Evolutionary conservation across 495 filamentous ascomycete species (phyloP).

Genomic region (Penicillium ochrochloron): DNA sequence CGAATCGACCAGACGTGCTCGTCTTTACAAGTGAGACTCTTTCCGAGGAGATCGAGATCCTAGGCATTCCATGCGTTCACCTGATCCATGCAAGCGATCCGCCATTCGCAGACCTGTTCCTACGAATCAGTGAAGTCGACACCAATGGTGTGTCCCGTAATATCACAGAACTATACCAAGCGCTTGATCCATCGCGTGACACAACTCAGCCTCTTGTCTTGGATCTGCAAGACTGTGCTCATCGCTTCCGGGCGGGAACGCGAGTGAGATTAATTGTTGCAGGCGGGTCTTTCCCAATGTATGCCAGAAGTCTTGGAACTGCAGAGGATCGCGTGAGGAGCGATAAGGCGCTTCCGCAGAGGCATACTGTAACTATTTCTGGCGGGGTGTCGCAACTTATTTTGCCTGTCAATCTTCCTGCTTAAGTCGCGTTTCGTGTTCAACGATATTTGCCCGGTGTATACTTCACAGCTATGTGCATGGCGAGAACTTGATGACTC

Average conservation of each 20-base stretch:
- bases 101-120: slow-evolving; percentile 36
- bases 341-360: slow-evolving; percentile 20
- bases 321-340: slow-evolving; percentile 22
- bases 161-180: slow-evolving; percentile 29
- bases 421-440: background rate
- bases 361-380: slow-evolving; percentile 23
- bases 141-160: slow-evolving; percentile 30
- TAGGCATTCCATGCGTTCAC: slow-evolving; percentile 27
- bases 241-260: slow-evolving; percentile 21
- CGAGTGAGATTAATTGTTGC: slow-evolving; percentile 23
- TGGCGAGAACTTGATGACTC: background rate
- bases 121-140: slow-evolving; percentile 38
- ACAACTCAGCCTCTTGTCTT: slow-evolving; percentile 15
- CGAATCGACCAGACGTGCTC: slow-evolving; percentile 32
- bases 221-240: slow-evolving; percentile 26
- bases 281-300: slow-evolving; percentile 28
- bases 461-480: background rate
- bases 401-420: slow-evolving; percentile 14
- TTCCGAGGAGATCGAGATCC: slow-evolving; percentile 27
- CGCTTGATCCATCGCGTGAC: slow-evolving; percentile 24
- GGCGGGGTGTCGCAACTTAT: slow-evolving; percentile 23
- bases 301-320: slow-evolving; percentile 29
- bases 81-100: slow-evolving; percentile 30
- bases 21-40: slow-evolving; percentile 35
- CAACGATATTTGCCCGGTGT: background rate